Conservation (phyloP, 306 rosid genomes). For the Dalbergia cultrata region DNA sequence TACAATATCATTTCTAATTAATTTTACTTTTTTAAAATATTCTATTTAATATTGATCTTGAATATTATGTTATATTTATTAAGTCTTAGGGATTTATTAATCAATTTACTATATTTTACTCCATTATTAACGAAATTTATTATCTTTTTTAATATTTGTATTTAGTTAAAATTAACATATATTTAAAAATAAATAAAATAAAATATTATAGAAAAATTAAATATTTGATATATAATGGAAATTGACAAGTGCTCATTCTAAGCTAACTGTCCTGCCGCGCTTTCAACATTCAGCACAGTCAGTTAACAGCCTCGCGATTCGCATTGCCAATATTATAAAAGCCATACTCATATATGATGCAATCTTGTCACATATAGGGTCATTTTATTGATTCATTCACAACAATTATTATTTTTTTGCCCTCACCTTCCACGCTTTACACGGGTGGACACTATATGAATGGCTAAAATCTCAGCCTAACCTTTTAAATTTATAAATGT, state of each 20-base stretch:
- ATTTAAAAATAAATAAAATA: no score
- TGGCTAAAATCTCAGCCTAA: neutral
- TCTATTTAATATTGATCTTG: no score
- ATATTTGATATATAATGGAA: neutral
- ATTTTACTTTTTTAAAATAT: no score
- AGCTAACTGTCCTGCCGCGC: neutral
- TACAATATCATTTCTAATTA: no score
- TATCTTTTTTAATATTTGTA: no score
- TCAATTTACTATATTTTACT: no score
- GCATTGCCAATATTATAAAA: slow-evolving; percentile 19
- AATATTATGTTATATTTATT: no score
- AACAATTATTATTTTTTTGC: neutral
- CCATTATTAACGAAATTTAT: no score
- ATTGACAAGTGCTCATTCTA: neutral
- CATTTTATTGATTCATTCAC: neutral
- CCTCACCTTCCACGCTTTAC: slow-evolving; percentile 41
- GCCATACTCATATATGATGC: neutral
- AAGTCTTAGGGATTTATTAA: no score
- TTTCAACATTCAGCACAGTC: neutral
- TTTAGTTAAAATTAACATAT: no score
- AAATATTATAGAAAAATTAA: neutral
- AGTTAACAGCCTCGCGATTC: slow-evolving; percentile 38
- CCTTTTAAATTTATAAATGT: no score
- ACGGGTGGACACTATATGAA: neutral
- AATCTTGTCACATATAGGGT: neutral